Conservation (phyloP, 495 filamentous ascomycete species). For the Xylaria venustula region DNA sequence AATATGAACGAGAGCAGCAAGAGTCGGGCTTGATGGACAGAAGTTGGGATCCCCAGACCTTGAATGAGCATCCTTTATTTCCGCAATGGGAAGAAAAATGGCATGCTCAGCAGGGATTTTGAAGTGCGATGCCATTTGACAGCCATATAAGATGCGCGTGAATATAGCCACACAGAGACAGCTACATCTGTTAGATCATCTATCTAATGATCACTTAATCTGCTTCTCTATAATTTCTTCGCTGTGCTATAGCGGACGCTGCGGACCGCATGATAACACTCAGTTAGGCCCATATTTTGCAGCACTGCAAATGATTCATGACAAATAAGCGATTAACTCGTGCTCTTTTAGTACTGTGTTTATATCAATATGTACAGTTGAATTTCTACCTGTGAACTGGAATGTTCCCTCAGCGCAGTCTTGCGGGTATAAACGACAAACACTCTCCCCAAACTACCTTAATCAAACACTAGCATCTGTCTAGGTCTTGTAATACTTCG, state of each 20-base stretch:
- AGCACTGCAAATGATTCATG: background rate
- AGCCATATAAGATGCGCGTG: too few relatives aligned
- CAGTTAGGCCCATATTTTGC: too few relatives aligned
- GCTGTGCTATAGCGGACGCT: too few relatives aligned
- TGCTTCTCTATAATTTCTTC: too few relatives aligned
- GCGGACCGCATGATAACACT: too few relatives aligned
- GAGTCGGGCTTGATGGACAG: constrained; percentile 57
- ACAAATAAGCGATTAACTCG: background rate
- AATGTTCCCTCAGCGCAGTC: background rate
- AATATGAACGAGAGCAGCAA: constrained; percentile 69
- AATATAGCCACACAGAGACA: too few relatives aligned
- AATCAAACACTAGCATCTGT: background rate
- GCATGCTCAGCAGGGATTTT: constrained; percentile 71
- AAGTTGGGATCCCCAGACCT: constrained; percentile 71
- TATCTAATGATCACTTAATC: too few relatives aligned
- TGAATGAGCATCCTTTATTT: constrained; percentile 81
- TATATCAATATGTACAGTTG: constrained; percentile 6
- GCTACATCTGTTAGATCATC: too few relatives aligned
- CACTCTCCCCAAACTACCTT: background rate
- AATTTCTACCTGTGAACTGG: background rate
- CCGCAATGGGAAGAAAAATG: constrained; percentile 83
- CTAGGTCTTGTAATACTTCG: constrained; percentile 93
- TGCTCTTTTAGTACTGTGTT: background rate
- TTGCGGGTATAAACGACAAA: constrained; percentile 1
- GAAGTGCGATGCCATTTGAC: background rate